Base-by-base conservation (phyloP, 495 filamentous ascomycete genomes). In the Cercophora scortea region DNA sequence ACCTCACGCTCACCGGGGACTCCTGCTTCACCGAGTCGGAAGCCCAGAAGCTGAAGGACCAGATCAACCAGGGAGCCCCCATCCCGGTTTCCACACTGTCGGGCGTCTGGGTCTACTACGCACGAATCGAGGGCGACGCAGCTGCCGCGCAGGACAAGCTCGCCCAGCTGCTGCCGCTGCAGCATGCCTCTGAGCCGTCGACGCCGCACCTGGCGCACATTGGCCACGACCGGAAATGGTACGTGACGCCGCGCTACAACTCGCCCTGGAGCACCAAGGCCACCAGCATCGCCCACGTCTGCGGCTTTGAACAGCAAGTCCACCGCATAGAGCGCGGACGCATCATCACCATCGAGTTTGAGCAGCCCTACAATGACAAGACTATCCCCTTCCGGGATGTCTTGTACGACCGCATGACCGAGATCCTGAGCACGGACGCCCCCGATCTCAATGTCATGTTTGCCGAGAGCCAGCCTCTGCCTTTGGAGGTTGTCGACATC, bases 191-290 rank as follows among this genome's bases (percentile, higher is more conserved):
- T 8, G 48, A 43, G 35, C 39, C 53, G 6, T n/a, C 53, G 1
- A 49, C 61, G 17, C 47, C 54, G 34, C 54, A 60, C 34, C 46
- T 62, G 41, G 53, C 56, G 17, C 59, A 68, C 51, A 65, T 65
- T 47, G 71, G 64, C 45, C 61, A 61, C 18, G 56, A 57, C 8
- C 63, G 64, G 50, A 68, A 68, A 39, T 76, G 69, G 64, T 89
- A 89, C 62, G 77, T 96, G 44, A 80, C 78, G 36, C 93, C 92
- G 10, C 80, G 93, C 46, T 95, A 91, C 36, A 90, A 95, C 56
- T 96, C 90, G 38, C 93, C 93, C 69, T 98, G 93, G 93, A 95
- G 88, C 65, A 94, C 91, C 46, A 89, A 96, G 62, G 93, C 92
- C 38, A 96, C 92, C 38, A 89, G 82, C 60, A 96, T 97, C 65